Conservation (phyloP, 106 monocot species). For the Dioscorea alata region DNA sequence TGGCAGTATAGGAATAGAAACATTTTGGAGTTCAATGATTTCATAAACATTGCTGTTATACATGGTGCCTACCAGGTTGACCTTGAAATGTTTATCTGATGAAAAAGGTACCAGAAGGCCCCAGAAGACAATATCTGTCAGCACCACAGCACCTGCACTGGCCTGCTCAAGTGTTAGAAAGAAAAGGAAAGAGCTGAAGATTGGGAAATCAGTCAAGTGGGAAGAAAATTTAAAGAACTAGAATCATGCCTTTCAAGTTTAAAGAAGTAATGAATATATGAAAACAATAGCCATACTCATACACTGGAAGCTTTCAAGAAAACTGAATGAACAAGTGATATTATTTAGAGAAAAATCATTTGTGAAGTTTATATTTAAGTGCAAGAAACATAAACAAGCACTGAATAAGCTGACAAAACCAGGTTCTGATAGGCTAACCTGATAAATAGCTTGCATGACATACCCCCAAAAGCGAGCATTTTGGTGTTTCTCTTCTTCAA, state of each 20-base stretch:
- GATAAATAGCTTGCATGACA: conserved; percentile 57
- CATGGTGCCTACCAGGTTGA: conserved; percentile 1
- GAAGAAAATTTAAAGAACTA: neutral
- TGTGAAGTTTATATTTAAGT: neutral
- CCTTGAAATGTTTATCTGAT: neutral
- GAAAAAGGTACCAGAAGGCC: neutral
- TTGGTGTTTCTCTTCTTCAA: conserved; percentile 13
- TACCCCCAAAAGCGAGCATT: conserved; percentile 52
- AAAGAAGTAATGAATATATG: too few relatives aligned
- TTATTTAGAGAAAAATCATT: too few relatives aligned
- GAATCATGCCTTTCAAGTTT: too few relatives aligned
- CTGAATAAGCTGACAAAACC: neutral
- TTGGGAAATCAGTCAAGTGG: neutral
- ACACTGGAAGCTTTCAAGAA: too few relatives aligned
- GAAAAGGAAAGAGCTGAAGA: neutral
- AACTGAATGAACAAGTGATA: too few relatives aligned
- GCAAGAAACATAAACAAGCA: neutral
- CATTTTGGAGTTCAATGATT: neutral
- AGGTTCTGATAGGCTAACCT: conserved; percentile 26
- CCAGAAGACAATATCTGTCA: conserved; percentile 8
- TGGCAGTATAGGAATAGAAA: neutral
- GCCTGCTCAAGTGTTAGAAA: neutral
- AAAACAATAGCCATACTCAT: too few relatives aligned
- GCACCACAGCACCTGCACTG: conserved; percentile 2
- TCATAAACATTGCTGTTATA: too few relatives aligned